Conservation (phyloP, 768 basidiomycete genomes). For the Trametes cinnabarina region DNA sequence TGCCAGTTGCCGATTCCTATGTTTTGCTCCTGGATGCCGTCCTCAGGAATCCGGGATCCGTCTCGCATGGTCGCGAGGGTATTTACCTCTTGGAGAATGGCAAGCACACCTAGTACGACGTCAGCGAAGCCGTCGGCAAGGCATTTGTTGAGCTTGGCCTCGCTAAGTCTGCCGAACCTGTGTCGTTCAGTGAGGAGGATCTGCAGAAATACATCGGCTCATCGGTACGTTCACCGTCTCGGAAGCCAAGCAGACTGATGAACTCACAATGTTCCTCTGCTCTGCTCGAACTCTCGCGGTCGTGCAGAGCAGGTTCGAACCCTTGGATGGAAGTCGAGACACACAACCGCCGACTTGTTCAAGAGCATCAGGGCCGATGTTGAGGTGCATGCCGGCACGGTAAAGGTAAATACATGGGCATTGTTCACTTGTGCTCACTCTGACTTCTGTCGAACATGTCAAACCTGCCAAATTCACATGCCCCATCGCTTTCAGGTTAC, state of each 20-base stretch:
- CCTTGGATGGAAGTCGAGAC: slow-evolving; percentile 53
- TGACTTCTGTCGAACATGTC: too few species aligned
- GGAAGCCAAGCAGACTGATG: too few species aligned
- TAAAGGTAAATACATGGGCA: too few species aligned
- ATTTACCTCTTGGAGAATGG: slow-evolving; percentile 34
- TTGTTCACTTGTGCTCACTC: too few species aligned
- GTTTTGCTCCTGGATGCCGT: slow-evolving; percentile 42
- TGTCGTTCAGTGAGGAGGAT: slow-evolving; percentile 45
- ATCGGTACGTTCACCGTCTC: slow-evolving; percentile 15
- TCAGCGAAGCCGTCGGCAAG: slow-evolving; percentile 38
- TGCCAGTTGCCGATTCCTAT: slow-evolving; percentile 45
- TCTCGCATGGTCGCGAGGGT: slow-evolving; percentile 39
- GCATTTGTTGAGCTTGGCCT: slow-evolving; percentile 34
- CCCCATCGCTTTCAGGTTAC: too few species aligned
- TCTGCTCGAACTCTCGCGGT: slow-evolving; percentile 27
- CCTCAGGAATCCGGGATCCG: slow-evolving; percentile 23
- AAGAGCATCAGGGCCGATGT: too few species aligned
- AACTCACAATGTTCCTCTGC: too few species aligned
- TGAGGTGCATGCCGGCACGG: too few species aligned
- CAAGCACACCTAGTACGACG: slow-evolving; percentile 33
- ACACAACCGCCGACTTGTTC: slow-evolving; percentile 49
- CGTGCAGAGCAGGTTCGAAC: slow-evolving; percentile 16
- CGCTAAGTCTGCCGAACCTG: slow-evolving; percentile 37
- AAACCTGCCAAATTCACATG: too few species aligned
- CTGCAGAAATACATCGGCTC: slow-evolving; percentile 32